phyloP scores from a whole-genome alignment of 2,329 filamentous ascomycete species.

The Madurella mycetomatis region DNA sequence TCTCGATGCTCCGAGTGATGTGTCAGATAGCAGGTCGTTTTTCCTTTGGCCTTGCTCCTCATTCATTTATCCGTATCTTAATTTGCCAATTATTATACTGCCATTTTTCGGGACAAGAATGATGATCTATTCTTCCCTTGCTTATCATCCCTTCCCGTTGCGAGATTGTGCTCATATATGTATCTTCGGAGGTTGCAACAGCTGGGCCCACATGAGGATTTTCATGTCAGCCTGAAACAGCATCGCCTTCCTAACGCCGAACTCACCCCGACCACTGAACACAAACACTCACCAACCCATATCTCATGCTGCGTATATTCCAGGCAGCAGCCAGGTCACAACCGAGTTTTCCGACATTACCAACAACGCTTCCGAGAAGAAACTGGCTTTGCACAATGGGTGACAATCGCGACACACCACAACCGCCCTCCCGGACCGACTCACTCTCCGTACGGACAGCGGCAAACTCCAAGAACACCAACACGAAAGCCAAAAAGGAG shows the following conservation, averaged over 20 bases:
- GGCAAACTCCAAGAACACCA: constrained; percentile 1
- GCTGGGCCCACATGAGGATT: no score
- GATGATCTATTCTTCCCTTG: no score
- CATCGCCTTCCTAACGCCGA: not conserved
- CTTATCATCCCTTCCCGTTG: no score
- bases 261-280: not conserved
- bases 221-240: no score
- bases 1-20: no score
- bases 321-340: not conserved
- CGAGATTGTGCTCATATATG: no score
- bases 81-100: no score
- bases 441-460: not conserved
- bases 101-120: no score
- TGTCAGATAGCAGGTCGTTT: no score
- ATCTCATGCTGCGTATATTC: not conserved
- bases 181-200: no score
- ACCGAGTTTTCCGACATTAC: not conserved
- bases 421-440: constrained; percentile 6
- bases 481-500: constrained; percentile 35
- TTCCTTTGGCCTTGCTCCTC: no score
- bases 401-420: constrained; percentile 17
- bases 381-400: constrained; percentile 10
- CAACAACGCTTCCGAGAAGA: not conserved
- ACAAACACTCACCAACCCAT: not conserved
- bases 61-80: no score